Evolutionary conservation across 495 filamentous ascomycete genomes (phyloP), one percentile per base, ranked within the genome.

Genomic region (Hyaloscypha hepaticicola): DNA sequence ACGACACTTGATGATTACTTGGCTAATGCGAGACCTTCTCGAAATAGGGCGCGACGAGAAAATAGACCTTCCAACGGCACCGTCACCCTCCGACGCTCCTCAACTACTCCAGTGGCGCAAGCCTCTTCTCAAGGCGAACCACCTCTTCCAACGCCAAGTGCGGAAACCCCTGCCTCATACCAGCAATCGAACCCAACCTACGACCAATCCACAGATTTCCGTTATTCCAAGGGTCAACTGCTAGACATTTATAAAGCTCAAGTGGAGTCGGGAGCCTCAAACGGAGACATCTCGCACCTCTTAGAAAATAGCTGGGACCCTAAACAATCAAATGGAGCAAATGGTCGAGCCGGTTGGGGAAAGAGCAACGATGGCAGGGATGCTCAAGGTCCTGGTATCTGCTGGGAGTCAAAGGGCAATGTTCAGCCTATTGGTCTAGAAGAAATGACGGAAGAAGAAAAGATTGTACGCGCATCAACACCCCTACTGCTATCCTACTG

Each of bases 191-290:
- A 45, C 45, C 55, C 77, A 56, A 68, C 53, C 68, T 70, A 66
- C 33, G 71, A 70, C 26, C 62, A 57, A 19, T 68, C 53, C 71
- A 73, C 68, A 85, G 88, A 70, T 87, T 86, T 65, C 82, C 86
- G 87, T 66, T 97, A 96, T 75, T 89, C 89, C 53, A 92, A 90
- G 75, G 91, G 93, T 21, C 85, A 96, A 66, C 81, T 98, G 65
- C 77, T 97, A 33, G 83, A 89, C 26, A 83, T 97, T 60, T 94
- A 85, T 73, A 88, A 78, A 77, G 71, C 73, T 50, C 87, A 88
- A 72, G 76, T 79, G 62, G 83, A 83, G 53, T 74, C 79, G 19
- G 84, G 85, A n/a, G 72, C 75, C 41, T 74, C 76, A 34, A 84
- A 86, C 66, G 87, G 91, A 63, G 75, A 92, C 56, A 79, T 88